These are phyloP conservation scores for Ascochyta rabiei DNA, from an alignment of 2,329 filamentous ascomycete species.

Conservation along the genomic window DNA sequence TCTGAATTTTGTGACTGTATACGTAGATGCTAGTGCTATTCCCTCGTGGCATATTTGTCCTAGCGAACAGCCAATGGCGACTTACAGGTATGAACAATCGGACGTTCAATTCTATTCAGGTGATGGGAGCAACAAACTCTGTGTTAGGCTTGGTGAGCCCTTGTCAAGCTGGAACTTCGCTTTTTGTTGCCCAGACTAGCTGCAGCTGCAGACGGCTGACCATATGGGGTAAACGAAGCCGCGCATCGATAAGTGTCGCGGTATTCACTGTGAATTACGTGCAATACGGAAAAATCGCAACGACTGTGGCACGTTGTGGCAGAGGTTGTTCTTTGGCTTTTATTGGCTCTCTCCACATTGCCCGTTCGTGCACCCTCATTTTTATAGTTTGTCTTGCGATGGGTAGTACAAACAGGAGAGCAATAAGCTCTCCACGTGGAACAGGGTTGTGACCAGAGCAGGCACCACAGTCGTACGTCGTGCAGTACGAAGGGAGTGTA, in stretches of 20 bases:
- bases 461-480: slow-evolving; percentile 1
- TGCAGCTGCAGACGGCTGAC: slow-evolving; percentile 22
- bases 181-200: slow-evolving; percentile 27
- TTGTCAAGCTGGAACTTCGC: slow-evolving; percentile 24
- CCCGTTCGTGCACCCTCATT: neutral
- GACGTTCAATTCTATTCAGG: neutral
- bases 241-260: slow-evolving; percentile 17
- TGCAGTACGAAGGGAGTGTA: neutral
- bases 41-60: neutral
- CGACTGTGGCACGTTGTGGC: neutral
- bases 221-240: slow-evolving; percentile 10
- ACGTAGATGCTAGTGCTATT: neutral
- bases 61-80: neutral
- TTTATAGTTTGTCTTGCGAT: neutral
- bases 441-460: neutral
- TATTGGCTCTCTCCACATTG: slow-evolving; percentile 5
- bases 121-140: neutral
- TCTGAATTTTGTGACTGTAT: neutral
- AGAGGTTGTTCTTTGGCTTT: slow-evolving; percentile 2
- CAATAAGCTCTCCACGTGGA: slow-evolving; percentile 5
- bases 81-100: neutral
- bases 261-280: neutral
- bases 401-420: neutral
- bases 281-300: neutral
- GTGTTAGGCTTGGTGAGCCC: neutral